A percentile compares a stretch with the other conserved stretches of the same genome.
Conservation (phyloP, 2,329 filamentous ascomycete genomes). For the Ophiostoma ips region DNA sequence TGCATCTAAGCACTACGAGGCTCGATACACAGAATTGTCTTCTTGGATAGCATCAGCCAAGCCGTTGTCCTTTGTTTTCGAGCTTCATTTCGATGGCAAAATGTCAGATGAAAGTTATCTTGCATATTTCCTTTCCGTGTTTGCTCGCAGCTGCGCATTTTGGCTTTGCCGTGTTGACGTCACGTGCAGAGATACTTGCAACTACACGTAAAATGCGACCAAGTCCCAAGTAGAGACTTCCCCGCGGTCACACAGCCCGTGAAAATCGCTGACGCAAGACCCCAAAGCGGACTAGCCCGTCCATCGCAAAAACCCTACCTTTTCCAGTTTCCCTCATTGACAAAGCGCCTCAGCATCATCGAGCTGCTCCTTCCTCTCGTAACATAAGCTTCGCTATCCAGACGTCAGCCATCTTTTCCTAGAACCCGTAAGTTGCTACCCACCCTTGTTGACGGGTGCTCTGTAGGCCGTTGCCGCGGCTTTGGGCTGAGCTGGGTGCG, state of each 20-base stretch:
- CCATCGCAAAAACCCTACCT: conserved; percentile 9
- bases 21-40: too few relatives aligned
- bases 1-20: not conserved
- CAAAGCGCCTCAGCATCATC: not conserved
- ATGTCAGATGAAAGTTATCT: too few relatives aligned
- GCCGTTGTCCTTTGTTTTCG: too few relatives aligned
- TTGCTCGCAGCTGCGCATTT: too few relatives aligned
- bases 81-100: too few relatives aligned
- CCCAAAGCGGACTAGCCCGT: conserved; percentile 7
- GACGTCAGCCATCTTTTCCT: not conserved
- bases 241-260: conserved; percentile 4
- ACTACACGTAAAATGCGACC: not conserved
- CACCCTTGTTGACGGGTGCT: not conserved
- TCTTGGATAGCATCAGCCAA: too few relatives aligned
- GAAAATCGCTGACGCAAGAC: conserved; percentile 3
- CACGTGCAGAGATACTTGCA: not conserved
- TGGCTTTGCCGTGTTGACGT: not conserved
- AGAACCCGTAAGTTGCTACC: not conserved
- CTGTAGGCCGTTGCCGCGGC: not conserved
- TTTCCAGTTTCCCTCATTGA: conserved; percentile 4
- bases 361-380: not conserved
- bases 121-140: too few relatives aligned
- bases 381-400: not conserved
- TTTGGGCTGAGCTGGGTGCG: not conserved
- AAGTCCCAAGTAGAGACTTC: not conserved